These are phyloP conservation scores for Colletotrichum noveboracense DNA, from an alignment of 2,329 filamentous ascomycete species.

Conservation along the genomic window DNA sequence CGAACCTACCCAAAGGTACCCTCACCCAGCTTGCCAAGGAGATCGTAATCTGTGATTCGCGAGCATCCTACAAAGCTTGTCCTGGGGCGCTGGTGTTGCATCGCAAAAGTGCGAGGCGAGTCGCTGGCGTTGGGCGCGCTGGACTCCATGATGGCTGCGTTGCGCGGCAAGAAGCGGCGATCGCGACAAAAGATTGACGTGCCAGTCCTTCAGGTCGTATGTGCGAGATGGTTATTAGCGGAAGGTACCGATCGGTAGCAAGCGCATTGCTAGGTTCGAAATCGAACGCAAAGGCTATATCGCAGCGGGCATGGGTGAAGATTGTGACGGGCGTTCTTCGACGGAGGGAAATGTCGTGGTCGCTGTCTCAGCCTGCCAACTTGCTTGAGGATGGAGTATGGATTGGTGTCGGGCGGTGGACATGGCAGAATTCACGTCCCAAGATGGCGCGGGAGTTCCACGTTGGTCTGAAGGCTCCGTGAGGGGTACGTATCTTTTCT, in stretches of 20 bases:
- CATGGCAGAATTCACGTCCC: conserved; percentile 5
- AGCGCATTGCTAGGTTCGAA: conserved; percentile 8
- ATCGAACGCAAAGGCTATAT: neutral
- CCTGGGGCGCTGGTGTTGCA: conserved; percentile 59
- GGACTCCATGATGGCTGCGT: conserved; percentile 13
- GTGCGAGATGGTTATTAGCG: neutral
- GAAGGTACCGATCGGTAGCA: neutral
- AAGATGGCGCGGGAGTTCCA: conserved; percentile 15
- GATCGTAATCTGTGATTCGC: conserved; percentile 78
- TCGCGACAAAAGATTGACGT: neutral
- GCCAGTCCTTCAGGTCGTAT: neutral
- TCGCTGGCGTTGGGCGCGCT: conserved; percentile 34
- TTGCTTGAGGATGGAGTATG: neutral
- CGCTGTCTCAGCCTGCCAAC: neutral
- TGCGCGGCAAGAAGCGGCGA: conserved; percentile 4
- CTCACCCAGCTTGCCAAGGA: conserved; percentile 86
- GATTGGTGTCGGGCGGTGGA: conserved; percentile 1
- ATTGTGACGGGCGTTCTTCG: neutral
- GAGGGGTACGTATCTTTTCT: neutral
- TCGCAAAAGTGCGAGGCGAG: conserved; percentile 62
- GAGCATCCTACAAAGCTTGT: conserved; percentile 84
- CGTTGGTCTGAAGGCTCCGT: neutral
- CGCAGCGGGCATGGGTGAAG: neutral
- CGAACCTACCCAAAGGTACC: conserved; percentile 84
- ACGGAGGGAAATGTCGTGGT: neutral